Evolutionary conservation across 495 filamentous ascomycete species (phyloP), one percentile per base, ranked within the genome.

Genomic region (Pyronema domesticum): DNA sequence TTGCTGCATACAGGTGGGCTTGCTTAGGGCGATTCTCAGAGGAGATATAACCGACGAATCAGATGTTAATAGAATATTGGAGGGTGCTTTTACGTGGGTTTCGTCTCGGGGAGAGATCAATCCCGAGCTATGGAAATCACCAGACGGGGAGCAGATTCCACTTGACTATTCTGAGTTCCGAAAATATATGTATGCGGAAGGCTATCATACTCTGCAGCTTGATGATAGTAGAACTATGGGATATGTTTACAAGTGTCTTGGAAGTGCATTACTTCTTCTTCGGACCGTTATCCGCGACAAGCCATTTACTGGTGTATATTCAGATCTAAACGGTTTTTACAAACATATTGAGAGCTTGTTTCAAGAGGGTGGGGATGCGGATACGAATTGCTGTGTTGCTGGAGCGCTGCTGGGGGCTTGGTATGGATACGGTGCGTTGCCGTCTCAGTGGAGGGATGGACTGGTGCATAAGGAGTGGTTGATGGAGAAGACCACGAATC

Each of bases 211-310:
- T 3, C 54, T 75, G 51, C 45, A 69, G 52, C 58, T 74, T 33
- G 72, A 75, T 53, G 34, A 55, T 51, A 17, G 42, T 36, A 37
- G 35, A 18, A 39, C 63, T 60, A 73, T 74, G 55, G 72, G 72
- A n/a, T 74, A 74, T 59, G 71, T 74, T 37, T 74, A 73, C 56
- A 75, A 75, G 65, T 62, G 67, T 2, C 60, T 75, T 1, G 72
- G 71, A 3, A 58, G 68, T 0, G 72, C 68, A 4, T 57, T 75
- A 7, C 35, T 71, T 15, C 45, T 64, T 1, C 55, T 75, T 15
- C 57, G 72, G 7, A 42, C 62, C 37, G 69, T 67, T 3, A 68
- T 75, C 23, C 48, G 65, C 5, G 56, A 46, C 40, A 33, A 56
- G 23, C 3, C 60, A 54, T 30, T 30, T 30, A 2, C 23, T 30